These are phyloP conservation scores for Pseudopithomyces maydicus DNA, from an alignment of 2,329 filamentous ascomycete species.

Conservation along the genomic window DNA sequence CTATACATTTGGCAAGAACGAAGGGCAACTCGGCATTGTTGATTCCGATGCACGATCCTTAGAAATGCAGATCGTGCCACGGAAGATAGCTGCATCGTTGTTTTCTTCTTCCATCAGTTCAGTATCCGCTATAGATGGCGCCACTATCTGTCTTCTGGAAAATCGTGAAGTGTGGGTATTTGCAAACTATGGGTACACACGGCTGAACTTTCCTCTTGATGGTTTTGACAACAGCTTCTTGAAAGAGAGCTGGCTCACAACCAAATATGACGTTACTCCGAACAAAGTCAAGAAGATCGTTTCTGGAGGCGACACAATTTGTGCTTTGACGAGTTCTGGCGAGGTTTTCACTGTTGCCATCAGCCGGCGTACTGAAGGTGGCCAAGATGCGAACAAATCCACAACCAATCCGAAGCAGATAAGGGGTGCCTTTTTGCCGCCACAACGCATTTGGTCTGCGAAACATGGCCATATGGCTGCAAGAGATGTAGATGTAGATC, in stretches of 20 bases:
- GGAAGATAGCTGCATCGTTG: slow-evolving; percentile 86
- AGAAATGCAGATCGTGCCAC: slow-evolving; percentile 78
- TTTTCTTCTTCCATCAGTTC: slow-evolving; percentile 74
- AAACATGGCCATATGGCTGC: slow-evolving; percentile 84
- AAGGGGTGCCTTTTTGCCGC: slow-evolving; percentile 76
- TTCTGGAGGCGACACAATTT: slow-evolving; percentile 88
- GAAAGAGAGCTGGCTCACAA: slow-evolving; percentile 67
- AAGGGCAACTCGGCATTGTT: slow-evolving; percentile 90
- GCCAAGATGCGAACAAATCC: slow-evolving; percentile 65
- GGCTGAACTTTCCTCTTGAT: slow-evolving; percentile 80
- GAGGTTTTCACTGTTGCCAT: slow-evolving; percentile 87
- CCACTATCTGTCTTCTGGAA: slow-evolving; percentile 82
- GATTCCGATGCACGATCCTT: slow-evolving; percentile 93
- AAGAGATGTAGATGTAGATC: slow-evolving; percentile 83
- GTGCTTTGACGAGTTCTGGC: slow-evolving; percentile 80
- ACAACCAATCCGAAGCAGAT: slow-evolving; percentile 95
- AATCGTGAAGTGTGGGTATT: slow-evolving; percentile 93
- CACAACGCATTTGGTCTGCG: slow-evolving; percentile 86
- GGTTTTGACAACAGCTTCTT: slow-evolving; percentile 73
- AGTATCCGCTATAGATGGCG: slow-evolving; percentile 87
- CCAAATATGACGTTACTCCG: slow-evolving; percentile 66
- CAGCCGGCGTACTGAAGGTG: slow-evolving; percentile 68
- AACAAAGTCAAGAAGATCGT: slow-evolving; percentile 78
- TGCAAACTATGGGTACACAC: slow-evolving; percentile 94
- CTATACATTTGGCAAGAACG: slow-evolving; percentile 94